These are phyloP conservation scores for Cercospora janseana DNA, from an alignment of 2,329 filamentous ascomycete species.

Conservation along the genomic window DNA sequence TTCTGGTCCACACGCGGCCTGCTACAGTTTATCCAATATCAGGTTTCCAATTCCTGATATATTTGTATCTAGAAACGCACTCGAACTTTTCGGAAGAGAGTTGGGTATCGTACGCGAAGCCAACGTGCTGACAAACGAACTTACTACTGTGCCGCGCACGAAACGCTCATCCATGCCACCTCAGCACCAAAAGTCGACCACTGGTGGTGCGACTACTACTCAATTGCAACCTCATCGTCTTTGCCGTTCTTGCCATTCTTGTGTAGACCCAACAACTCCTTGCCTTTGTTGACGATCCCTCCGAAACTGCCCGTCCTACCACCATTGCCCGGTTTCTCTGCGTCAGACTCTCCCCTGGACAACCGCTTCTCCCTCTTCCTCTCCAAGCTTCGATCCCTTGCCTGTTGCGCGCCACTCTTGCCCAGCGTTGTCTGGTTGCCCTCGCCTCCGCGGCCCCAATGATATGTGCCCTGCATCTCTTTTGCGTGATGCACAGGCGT, in stretches of 20 bases:
- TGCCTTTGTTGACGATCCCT: slow-evolving; percentile 52
- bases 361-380: slow-evolving; percentile 38
- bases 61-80: no score
- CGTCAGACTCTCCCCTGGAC: slow-evolving; percentile 27
- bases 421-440: slow-evolving; percentile 61
- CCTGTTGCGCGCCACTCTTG: slow-evolving; percentile 36
- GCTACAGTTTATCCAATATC: no score
- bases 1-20: no score
- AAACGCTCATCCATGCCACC: no score
- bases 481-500: slow-evolving; percentile 48
- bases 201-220: no score
- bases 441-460: slow-evolving; percentile 72
- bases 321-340: slow-evolving; percentile 19
- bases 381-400: slow-evolving; percentile 41
- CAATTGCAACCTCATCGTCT: slow-evolving; percentile 24
- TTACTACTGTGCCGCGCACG: no score
- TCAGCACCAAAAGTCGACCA: no score
- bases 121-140: no score
- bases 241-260: slow-evolving; percentile 32
- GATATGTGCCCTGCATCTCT: slow-evolving; percentile 59
- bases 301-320: slow-evolving; percentile 35
- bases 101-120: no score
- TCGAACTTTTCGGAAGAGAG: no score
- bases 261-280: slow-evolving; percentile 50
- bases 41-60: no score